These are phyloP conservation scores for Thozetella sp. DNA, from an alignment of 495 filamentous ascomycete species.

Conservation along the genomic window DNA sequence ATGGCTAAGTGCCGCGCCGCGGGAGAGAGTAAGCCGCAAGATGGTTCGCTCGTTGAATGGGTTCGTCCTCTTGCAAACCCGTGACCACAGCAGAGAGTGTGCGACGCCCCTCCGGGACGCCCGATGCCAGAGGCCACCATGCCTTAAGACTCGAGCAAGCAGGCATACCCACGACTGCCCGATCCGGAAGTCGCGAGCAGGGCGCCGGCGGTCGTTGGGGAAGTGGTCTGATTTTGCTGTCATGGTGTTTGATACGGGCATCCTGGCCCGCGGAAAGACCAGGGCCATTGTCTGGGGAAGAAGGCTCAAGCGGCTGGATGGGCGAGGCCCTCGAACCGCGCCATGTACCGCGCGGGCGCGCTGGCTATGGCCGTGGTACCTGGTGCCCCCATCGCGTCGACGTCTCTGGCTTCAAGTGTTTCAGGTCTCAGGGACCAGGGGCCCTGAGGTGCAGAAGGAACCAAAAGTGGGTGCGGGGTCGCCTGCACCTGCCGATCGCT, in stretches of 20 bases:
- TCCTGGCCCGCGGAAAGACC: neutral
- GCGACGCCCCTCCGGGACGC: neutral
- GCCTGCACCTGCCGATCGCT: constrained; percentile 3
- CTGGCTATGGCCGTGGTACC: neutral
- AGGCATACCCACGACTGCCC: neutral
- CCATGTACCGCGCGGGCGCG: neutral
- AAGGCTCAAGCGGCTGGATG: neutral
- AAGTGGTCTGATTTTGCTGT: constrained; percentile 4
- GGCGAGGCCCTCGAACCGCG: neutral
- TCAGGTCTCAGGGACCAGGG: neutral
- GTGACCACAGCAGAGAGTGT: neutral
- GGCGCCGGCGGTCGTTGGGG: neutral
- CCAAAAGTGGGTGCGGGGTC: neutral
- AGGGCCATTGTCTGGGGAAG: neutral
- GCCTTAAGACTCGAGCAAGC: neutral
- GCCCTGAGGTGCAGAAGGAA: neutral
- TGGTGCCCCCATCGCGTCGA: neutral
- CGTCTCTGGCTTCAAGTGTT: neutral
- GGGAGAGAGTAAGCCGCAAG: neutral
- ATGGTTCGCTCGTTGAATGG: neutral
- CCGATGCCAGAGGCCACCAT: neutral
- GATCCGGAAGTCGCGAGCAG: neutral
- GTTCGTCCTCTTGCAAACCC: too few relatives aligned
- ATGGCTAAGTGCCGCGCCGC: neutral
- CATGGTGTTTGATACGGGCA: neutral